Evolutionary conservation across 164 flowering plant genomes (phyloP), one percentile per base, ranked within the genome.

Genomic region (Paratinospora sagittata): DNA sequence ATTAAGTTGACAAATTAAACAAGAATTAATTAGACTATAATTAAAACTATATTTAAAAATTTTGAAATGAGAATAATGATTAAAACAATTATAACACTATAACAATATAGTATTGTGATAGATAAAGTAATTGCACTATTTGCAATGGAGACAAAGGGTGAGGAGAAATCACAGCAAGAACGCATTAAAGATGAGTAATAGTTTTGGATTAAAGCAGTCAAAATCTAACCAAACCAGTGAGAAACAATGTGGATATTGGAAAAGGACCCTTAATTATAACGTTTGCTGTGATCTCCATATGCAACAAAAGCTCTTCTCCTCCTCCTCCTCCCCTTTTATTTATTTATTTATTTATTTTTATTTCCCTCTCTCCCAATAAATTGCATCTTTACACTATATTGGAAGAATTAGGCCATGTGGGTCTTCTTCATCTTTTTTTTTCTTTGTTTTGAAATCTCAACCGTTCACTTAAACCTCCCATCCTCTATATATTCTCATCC

Each of bases 401-500:
- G 69, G 58, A 16, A 52, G 58, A 52, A 52, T 52, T 52, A 52
- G 58, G 58, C 58, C 45, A 33, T 66, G 14, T 37, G 27, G 17
- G 19, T 36, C n/a, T 39, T 34, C n/a, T 37, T 66, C 37, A 3
- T 37, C 8, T 34, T 37, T 39, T 36, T 63, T 27, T 27, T 16
- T 16, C 5, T 65, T 76, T 63, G 66, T 73, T 66, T 47, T 34
- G 26, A 36, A 79, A 85, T 84, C 84, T 84, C 80, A 65, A 78
- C 86, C 91, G 81, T 84, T 66, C 81, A 75, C 69, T n/a, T 49
- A 52, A 57, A 58, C 66, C 73, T 69, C 72, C n/a, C 74, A 27
- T 11, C 37, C 70, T 73, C 84, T 87, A 85, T 87, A 78, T 78
- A 85, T 79, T 55, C 72, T n/a, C 55, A 49, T 21, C 41, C 64